Conservation (phyloP, 495 filamentous ascomycete species). For the Parmelia sp. region DNA sequence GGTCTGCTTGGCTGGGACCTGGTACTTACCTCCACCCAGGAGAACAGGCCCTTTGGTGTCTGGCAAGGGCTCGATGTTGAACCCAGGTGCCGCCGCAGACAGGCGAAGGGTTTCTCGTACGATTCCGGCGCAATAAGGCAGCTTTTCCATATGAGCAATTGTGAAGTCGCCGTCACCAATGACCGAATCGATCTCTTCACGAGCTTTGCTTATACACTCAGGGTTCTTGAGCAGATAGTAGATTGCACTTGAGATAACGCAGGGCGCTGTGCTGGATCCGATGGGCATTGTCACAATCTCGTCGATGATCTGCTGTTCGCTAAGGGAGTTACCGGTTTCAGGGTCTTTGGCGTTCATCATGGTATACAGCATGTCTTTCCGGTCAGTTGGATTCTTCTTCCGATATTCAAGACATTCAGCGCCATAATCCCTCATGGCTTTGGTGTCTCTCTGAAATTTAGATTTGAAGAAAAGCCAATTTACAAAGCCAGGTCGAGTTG, state of each 20-base stretch:
- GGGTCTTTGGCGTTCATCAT: slow-evolving; percentile 63
- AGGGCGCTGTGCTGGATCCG: slow-evolving; percentile 41
- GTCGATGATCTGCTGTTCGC: slow-evolving; percentile 55
- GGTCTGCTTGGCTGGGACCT: slow-evolving; percentile 51
- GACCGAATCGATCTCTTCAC: slow-evolving; percentile 40
- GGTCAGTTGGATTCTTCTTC: slow-evolving; percentile 46
- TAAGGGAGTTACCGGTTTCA: slow-evolving; percentile 57
- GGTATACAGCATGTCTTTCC: slow-evolving; percentile 63
- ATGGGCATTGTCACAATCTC: slow-evolving; percentile 55
- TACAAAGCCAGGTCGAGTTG: slow-evolving; percentile 36
- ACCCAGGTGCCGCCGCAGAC: slow-evolving; percentile 56
- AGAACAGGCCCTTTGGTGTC: slow-evolving; percentile 46
- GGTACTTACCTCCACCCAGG: slow-evolving; percentile 60
- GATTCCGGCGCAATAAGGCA: slow-evolving; percentile 59
- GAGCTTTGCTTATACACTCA: slow-evolving; percentile 31
- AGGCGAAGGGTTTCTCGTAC: slow-evolving; percentile 70
- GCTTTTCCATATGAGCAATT: slow-evolving; percentile 54
- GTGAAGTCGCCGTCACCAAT: slow-evolving; percentile 33
- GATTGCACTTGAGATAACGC: slow-evolving; percentile 39
- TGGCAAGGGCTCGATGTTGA: slow-evolving; percentile 51
- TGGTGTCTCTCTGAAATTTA: slow-evolving; percentile 52
- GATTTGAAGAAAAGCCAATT: slow-evolving; percentile 38
- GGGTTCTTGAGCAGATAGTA: slow-evolving; percentile 44
- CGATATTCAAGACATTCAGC: slow-evolving; percentile 53
- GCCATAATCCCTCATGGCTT: slow-evolving; percentile 51